These are phyloP conservation scores for Zygosaccharomyces kombuchaensis DNA, from an alignment of 805 yeast species.

Conservation along the genomic window DNA sequence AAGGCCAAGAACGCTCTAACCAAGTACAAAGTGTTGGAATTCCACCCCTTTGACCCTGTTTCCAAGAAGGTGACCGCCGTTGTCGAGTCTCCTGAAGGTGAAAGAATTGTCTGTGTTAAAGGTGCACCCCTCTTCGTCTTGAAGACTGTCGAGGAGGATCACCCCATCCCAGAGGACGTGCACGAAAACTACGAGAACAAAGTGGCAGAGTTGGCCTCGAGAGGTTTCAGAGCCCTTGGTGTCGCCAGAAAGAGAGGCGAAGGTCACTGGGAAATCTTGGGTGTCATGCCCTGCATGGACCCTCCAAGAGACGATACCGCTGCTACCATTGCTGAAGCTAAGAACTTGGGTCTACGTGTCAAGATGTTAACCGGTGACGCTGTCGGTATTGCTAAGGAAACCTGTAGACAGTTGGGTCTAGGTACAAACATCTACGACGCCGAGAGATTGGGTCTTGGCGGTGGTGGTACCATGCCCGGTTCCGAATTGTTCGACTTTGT, in stretches of 20 bases:
- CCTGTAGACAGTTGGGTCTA: conserved; percentile 94
- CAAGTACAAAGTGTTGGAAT: conserved; percentile 90
- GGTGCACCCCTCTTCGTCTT: conserved; percentile 97
- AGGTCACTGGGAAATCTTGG: conserved; percentile 96
- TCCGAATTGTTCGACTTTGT: conserved; percentile 95
- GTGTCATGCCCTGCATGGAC: conserved; percentile 98
- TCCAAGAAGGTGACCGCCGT: conserved; percentile 93
- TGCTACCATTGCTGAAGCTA: conserved; percentile 87
- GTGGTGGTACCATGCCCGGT: conserved; percentile 96
- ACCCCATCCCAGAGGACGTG: conserved; percentile 90
- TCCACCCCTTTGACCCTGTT: conserved; percentile 97
- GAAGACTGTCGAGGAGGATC: conserved; percentile 95
- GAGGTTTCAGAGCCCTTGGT: conserved; percentile 98
- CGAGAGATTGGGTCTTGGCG: conserved; percentile 93
- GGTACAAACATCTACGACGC: conserved; percentile 97
- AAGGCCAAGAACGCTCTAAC: conserved; percentile 88
- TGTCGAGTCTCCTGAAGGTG: conserved; percentile 95
- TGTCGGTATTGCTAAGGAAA: conserved; percentile 97
- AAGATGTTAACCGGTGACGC: conserved; percentile 99
- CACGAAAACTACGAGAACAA: conserved; percentile 93
- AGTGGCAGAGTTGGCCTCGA: conserved; percentile 95
- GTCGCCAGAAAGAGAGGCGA: conserved; percentile 98
- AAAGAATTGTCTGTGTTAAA: conserved; percentile 90
- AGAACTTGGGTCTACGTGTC: conserved; percentile 85
- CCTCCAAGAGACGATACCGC: conserved; percentile 99